Conservation (phyloP, 805 yeast genomes). For the Jamesozyma spencerorum region DNA sequence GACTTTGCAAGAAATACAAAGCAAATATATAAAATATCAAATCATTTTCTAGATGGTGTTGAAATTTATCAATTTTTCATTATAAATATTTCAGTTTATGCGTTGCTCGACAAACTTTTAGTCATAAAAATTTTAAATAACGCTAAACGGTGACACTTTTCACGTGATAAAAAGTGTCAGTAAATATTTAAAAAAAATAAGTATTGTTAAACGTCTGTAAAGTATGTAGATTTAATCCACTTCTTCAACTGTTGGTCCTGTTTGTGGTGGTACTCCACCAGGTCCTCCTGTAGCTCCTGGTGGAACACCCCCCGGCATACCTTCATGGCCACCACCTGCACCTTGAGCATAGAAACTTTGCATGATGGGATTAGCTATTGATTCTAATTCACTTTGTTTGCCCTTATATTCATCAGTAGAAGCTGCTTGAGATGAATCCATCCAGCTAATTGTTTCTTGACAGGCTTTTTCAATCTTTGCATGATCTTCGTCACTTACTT, state of each 20-base stretch:
- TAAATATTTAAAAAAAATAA: neutral
- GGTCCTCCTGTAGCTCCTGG: slow-evolving; percentile 40
- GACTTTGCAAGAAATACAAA: too few species aligned
- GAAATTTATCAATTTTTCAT: too few species aligned
- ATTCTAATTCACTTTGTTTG: slow-evolving; percentile 91
- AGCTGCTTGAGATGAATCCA: slow-evolving; percentile 85
- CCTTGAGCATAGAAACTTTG: slow-evolving; percentile 73
- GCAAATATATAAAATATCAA: too few species aligned
- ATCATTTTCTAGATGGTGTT: too few species aligned
- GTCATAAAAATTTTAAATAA: too few species aligned
- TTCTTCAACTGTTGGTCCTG: slow-evolving; percentile 72
- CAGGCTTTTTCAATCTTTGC: slow-evolving; percentile 64
- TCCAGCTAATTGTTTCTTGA: slow-evolving; percentile 79
- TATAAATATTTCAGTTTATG: too few species aligned
- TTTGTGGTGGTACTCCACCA: slow-evolving; percentile 35
- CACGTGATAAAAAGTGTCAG: too few species aligned
- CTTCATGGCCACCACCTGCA: slow-evolving; percentile 74
- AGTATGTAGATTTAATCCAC: slow-evolving; percentile 41
- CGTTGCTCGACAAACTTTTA: too few species aligned
- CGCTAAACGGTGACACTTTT: too few species aligned
- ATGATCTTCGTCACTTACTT: slow-evolving; percentile 57
- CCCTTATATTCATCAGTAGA: slow-evolving; percentile 82
- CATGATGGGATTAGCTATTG: slow-evolving; percentile 90
- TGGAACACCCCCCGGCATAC: slow-evolving; percentile 44
- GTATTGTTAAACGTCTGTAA: neutral